These are phyloP conservation scores for Wickerhamiella kazuoi DNA, from an alignment of 805 yeast genomes.

Conservation along the genomic window DNA sequence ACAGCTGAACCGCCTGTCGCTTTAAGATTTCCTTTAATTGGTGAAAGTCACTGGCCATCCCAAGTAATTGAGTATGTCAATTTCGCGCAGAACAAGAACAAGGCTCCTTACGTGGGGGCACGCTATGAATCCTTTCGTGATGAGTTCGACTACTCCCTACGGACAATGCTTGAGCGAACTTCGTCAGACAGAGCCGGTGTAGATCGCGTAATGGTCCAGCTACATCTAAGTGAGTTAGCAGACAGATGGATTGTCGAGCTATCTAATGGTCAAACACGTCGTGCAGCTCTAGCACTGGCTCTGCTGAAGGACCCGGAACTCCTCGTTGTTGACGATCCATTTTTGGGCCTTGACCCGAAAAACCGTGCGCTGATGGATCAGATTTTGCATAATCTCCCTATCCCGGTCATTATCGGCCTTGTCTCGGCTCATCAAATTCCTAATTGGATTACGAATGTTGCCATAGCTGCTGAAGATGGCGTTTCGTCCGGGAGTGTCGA, in stretches of 20 bases:
- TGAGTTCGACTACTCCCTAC: constrained; percentile 57
- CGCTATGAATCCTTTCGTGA: constrained; percentile 79
- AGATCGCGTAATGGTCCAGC: constrained; percentile 27
- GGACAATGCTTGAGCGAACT: constrained; percentile 35
- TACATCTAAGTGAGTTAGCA: constrained; percentile 39
- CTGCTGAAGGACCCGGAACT: constrained; percentile 46
- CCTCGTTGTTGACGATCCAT: constrained; percentile 76
- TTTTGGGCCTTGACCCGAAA: constrained; percentile 70
- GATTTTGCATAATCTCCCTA: constrained; percentile 29
- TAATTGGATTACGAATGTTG: constrained; percentile 60
- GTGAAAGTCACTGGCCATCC: constrained; percentile 28
- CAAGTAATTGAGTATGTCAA: constrained; percentile 28
- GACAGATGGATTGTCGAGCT: constrained; percentile 70
- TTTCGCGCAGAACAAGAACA: constrained; percentile 26
- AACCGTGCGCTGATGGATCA: constrained; percentile 45
- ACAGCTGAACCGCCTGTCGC: constrained; percentile 35
- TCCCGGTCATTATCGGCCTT: constrained; percentile 49
- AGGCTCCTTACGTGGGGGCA: constrained; percentile 62
- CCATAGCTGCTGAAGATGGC: constrained; percentile 40
- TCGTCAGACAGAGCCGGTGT: constrained; percentile 28
- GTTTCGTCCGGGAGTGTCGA: constrained; percentile 18
- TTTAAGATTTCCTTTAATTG: constrained; percentile 37
- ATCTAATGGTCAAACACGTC: constrained; percentile 84
- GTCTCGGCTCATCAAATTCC: constrained; percentile 65
- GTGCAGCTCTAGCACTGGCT: constrained; percentile 73